A percentile compares a stretch with the other conserved stretches of the same genome.
These are phyloP conservation scores for Metarhizium rileyi DNA, from an alignment of 2,329 filamentous ascomycete species.

Conservation along the genomic window DNA sequence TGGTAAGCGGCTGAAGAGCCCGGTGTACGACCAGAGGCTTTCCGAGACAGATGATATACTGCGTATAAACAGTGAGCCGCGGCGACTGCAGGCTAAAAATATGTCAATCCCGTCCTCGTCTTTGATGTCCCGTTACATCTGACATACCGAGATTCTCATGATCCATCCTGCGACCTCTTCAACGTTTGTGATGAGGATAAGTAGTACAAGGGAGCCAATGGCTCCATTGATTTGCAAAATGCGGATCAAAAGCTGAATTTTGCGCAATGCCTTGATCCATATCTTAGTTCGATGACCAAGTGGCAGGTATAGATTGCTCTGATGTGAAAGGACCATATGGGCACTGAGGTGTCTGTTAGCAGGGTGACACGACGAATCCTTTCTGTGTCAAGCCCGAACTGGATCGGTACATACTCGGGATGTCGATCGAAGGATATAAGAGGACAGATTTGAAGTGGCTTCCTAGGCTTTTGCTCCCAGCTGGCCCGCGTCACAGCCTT, in stretches of 20 bases:
- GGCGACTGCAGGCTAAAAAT: conserved; percentile 60
- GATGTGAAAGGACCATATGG: conserved; percentile 54
- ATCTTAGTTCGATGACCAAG: conserved; percentile 63
- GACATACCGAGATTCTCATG: conserved; percentile 62
- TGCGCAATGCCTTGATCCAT: conserved; percentile 59
- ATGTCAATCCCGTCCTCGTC: background rate
- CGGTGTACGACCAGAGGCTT: conserved; percentile 61
- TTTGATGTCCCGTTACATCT: background rate
- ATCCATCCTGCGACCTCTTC: conserved; percentile 61
- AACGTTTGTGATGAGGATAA: conserved; percentile 65
- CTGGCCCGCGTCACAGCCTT: conserved; percentile 77
- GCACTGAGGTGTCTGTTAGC: conserved; percentile 30
- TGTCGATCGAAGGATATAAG: conserved; percentile 76
- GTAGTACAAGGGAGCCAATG: conserved; percentile 61
- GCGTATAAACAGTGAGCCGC: conserved; percentile 65
- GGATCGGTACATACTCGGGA: conserved; percentile 56
- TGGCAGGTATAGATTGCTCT: conserved; percentile 48
- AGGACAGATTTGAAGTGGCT: conserved; percentile 62
- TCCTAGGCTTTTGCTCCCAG: conserved; percentile 52
- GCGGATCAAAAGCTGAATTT: conserved; percentile 59
- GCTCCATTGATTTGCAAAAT: conserved; percentile 58
- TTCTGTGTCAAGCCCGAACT: background rate
- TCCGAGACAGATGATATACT: conserved; percentile 68
- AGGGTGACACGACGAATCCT: background rate
- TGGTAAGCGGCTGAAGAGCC: conserved; percentile 83